Evolutionary conservation across 2,329 filamentous ascomycete species (phyloP).

Genomic region (Epichloe bromicola): DNA sequence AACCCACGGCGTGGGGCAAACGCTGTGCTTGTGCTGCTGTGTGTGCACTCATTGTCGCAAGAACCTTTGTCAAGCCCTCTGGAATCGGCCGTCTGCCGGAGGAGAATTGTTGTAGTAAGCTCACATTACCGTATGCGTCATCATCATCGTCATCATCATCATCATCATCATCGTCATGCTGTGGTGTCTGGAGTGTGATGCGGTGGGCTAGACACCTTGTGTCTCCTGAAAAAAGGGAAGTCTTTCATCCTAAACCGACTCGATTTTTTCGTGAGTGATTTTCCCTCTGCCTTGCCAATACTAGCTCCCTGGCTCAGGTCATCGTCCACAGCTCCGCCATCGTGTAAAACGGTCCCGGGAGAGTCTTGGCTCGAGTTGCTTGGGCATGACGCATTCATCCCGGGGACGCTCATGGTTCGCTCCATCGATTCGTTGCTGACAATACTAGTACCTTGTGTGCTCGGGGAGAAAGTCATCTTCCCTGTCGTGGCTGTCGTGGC

Average conservation of each 20-base stretch:
- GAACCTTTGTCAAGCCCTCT: background rate
- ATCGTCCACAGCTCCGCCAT: slow-evolving; percentile 15
- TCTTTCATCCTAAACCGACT: slow-evolving; percentile 52
- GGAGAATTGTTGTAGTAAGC: background rate
- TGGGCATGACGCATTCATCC: slow-evolving; percentile 25
- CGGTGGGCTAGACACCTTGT: slow-evolving; percentile 28
- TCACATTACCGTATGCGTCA: background rate
- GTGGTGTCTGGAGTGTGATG: slow-evolving; percentile 21
- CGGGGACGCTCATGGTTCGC: slow-evolving; percentile 30
- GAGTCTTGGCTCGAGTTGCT: slow-evolving; percentile 16
- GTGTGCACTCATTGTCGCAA: background rate
- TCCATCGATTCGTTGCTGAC: slow-evolving; percentile 47
- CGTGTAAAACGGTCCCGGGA: slow-evolving; percentile 13
- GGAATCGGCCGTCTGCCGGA: background rate
- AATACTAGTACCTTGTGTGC: slow-evolving; percentile 53
- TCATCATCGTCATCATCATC: slow-evolving; percentile 9
- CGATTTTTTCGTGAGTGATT: slow-evolving; percentile 45
- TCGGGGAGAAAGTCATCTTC: slow-evolving; percentile 51
- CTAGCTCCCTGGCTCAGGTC: slow-evolving; percentile 26
- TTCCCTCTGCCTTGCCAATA: slow-evolving; percentile 34
- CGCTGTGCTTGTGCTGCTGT: too few relatives aligned
- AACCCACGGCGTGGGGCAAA: too few relatives aligned
- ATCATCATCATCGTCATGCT: slow-evolving; percentile 13
- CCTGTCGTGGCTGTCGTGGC: slow-evolving; percentile 50
- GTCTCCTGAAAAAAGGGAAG: slow-evolving; percentile 41